Evolutionary conservation across 331 rosid species (phyloP).

Genomic region (Erythrophleum ivorense): DNA sequence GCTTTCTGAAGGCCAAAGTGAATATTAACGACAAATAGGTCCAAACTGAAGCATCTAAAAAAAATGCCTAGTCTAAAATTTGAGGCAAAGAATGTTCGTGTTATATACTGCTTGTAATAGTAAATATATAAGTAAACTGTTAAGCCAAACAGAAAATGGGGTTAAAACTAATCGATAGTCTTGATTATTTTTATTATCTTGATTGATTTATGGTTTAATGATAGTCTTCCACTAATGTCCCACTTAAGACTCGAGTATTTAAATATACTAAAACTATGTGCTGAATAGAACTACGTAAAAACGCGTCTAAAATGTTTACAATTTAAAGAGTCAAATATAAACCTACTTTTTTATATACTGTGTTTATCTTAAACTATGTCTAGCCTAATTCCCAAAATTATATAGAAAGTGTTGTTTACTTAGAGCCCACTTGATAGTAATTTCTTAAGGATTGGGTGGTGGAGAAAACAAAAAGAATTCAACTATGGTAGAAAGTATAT

Average conservation of each 20-base stretch:
- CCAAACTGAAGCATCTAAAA: background rate
- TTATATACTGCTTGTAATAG: background rate
- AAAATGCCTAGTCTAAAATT: background rate
- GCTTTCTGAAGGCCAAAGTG: background rate
- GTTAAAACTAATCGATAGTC: background rate
- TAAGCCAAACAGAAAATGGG: background rate
- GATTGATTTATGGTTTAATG: too few species aligned
- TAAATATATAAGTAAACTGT: background rate
- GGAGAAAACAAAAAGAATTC: too few species aligned
- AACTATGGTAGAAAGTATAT: too few species aligned
- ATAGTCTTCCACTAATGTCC: too few species aligned
- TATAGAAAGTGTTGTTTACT: too few species aligned
- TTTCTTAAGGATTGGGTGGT: too few species aligned
- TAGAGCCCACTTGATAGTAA: too few species aligned
- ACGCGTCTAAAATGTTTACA: background rate
- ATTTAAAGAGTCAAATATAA: background rate
- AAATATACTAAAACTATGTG: too few species aligned
- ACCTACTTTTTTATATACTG: too few species aligned
- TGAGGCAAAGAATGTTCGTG: background rate
- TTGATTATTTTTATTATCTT: background rate
- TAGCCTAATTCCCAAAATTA: too few species aligned
- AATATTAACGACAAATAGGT: background rate
- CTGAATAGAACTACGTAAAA: background rate
- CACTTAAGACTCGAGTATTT: too few species aligned
- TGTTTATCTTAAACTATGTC: background rate